Percentiles rank a stretch among this genome's conserved stretches.
Conservation (phyloP, 768 basidiomycete species). For the Mycena pura region DNA sequence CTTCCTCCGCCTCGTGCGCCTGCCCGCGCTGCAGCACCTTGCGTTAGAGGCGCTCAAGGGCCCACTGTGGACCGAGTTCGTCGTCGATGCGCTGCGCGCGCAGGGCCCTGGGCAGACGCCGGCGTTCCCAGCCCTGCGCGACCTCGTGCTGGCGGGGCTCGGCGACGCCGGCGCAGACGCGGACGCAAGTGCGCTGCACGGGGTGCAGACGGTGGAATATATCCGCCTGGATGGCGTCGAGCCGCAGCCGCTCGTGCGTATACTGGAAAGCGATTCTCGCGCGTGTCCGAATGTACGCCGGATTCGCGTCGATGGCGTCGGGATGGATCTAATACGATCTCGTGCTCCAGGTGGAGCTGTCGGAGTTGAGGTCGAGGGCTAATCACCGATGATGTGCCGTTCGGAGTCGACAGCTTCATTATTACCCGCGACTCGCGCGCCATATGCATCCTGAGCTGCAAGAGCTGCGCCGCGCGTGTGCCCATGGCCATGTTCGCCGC, state of each 20-base stretch:
- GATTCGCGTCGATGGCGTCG: no score
- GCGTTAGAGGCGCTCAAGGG: background rate
- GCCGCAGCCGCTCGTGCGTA: background rate
- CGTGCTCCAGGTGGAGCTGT: no score
- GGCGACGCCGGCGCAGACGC: background rate
- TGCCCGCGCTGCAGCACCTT: background rate
- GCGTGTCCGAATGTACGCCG: background rate
- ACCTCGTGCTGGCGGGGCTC: background rate
- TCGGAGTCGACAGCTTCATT: no score
- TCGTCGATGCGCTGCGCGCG: background rate
- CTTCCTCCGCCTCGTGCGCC: background rate
- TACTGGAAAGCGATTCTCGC: background rate
- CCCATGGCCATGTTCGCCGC: no score
- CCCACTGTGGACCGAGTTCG: background rate
- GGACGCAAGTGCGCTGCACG: no score
- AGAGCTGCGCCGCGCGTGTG: no score
- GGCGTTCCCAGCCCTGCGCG: background rate
- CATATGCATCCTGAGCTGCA: no score
- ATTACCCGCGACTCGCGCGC: no score
- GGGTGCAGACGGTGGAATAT: background rate
- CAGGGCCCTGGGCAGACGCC: background rate
- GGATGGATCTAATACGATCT: no score
- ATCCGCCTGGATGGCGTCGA: background rate
- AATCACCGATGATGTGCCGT: no score
- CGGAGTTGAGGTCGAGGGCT: no score